These are phyloP conservation scores for Mycena venus DNA, from an alignment of 768 basidiomycete species.

Conservation along the genomic window DNA sequence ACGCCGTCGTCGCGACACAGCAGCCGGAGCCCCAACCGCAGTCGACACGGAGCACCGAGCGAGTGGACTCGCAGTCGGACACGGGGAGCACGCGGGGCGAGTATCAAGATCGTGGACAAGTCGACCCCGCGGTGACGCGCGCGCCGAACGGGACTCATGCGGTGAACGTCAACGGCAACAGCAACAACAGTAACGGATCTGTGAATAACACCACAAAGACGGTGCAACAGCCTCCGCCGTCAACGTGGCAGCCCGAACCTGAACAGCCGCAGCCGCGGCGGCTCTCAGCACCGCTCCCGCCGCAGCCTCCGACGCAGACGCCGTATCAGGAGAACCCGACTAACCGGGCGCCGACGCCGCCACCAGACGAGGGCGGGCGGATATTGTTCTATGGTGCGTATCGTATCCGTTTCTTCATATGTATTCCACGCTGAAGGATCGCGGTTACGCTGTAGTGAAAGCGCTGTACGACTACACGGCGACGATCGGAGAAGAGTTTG, in stretches of 20 bases:
- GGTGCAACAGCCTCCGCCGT: constrained; percentile 38
- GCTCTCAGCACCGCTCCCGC: constrained; percentile 29
- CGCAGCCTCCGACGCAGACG: constrained; percentile 18
- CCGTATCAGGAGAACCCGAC: constrained; percentile 27
- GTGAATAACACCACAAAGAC: constrained; percentile 42
- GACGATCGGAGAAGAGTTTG: constrained; percentile 92
- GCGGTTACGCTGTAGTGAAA: constrained; percentile 76
- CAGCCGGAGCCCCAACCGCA: background rate
- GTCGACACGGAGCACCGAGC: background rate
- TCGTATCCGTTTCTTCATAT: constrained; percentile 3
- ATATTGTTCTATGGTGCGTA: constrained; percentile 91
- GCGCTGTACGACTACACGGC: constrained; percentile 91
- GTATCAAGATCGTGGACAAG: constrained; percentile 22
- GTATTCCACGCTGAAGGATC: background rate
- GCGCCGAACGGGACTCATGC: constrained; percentile 20
- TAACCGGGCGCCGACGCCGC: constrained; percentile 33
- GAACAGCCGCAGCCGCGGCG: constrained; percentile 4
- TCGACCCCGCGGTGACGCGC: constrained; percentile 22
- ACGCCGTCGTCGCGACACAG: background rate
- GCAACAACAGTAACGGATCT: background rate
- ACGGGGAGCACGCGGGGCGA: constrained; percentile 23
- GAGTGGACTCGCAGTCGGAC: constrained; percentile 16
- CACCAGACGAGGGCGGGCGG: constrained; percentile 76
- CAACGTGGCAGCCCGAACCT: constrained; percentile 32
- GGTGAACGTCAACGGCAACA: constrained; percentile 36